A percentile compares a stretch with the other conserved stretches of the same genome.
phyloP scores from a whole-genome alignment of 495 filamentous ascomycete genomes.

The Penicillium malachiteum region DNA sequence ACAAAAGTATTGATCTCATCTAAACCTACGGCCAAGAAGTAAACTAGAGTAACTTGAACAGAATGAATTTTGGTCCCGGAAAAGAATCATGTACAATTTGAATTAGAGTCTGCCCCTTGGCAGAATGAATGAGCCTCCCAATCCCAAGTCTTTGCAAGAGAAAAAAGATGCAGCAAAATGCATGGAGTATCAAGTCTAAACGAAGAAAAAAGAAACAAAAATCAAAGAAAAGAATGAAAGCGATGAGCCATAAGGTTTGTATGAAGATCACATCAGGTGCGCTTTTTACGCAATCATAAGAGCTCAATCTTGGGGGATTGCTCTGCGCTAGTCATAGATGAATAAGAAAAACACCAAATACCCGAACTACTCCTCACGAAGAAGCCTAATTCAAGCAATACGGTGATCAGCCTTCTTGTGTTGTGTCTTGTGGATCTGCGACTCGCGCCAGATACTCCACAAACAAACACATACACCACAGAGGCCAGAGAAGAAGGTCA shows the following conservation, averaged over 20 bases:
- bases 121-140: not conserved
- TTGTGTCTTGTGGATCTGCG: slow-evolving; percentile 26
- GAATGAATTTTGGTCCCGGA: not conserved
- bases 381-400: slow-evolving; percentile 27
- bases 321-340: not conserved
- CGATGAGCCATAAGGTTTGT: not conserved
- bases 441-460: slow-evolving; percentile 74
- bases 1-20: too few relatives aligned
- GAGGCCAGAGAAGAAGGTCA: slow-evolving; percentile 75
- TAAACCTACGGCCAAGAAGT: too few relatives aligned
- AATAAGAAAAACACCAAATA: not conserved
- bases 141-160: not conserved
- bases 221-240: not conserved
- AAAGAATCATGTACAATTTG: not conserved
- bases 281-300: not conserved
- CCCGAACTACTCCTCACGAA: not conserved
- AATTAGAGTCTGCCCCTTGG: not conserved
- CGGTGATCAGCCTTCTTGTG: slow-evolving; percentile 37
- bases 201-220: not conserved
- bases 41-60: not conserved
- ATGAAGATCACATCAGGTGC: not conserved
- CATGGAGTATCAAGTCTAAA: slow-evolving; percentile 19
- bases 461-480: slow-evolving; percentile 68
- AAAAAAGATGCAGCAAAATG: slow-evolving; percentile 3
- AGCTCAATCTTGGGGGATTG: not conserved